Conservation (phyloP, 108 stramenopile species). For the Seminavis robusta region DNA sequence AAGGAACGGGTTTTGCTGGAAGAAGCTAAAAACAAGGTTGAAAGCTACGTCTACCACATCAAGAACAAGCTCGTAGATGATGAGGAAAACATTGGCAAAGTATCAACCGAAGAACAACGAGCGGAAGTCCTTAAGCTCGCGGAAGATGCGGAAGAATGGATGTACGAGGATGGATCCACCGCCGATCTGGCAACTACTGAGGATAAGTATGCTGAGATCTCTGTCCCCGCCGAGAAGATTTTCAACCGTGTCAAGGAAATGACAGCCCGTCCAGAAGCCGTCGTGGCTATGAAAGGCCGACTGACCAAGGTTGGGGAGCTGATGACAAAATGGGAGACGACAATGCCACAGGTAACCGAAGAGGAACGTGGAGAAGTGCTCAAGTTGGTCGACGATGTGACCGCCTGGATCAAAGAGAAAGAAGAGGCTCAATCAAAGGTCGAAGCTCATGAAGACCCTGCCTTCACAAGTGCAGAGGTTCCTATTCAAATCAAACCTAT, state of each 20-base stretch:
- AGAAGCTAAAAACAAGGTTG: conserved; percentile 91
- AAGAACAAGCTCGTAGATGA: conserved; percentile 83
- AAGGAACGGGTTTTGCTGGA: conserved; percentile 83
- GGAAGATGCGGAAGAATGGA: conserved; percentile 92
- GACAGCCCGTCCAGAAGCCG: conserved; percentile 76
- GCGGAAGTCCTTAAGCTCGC: conserved; percentile 72
- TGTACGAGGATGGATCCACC: conserved; percentile 93
- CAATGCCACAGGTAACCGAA: conserved; percentile 87
- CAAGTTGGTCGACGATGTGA: conserved; percentile 64
- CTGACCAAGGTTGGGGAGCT: conserved; percentile 63
- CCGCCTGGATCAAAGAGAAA: conserved; percentile 77
- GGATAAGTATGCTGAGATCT: conserved; percentile 77
- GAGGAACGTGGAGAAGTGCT: conserved; percentile 85
- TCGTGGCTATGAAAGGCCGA: conserved; percentile 55
- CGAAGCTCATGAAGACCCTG: conserved; percentile 75
- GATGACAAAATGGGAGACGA: conserved; percentile 85
- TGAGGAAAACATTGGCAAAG: conserved; percentile 70
- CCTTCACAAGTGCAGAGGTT: conserved; percentile 80
- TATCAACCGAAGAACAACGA: conserved; percentile 94
- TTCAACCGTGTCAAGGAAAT: conserved; percentile 81
- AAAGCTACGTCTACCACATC: conserved; percentile 89
- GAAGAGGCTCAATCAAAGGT: conserved; percentile 66
- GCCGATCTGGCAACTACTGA: conserved; percentile 84
- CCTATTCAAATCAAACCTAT: conserved; percentile 66
- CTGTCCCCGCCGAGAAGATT: conserved; percentile 77